Conservation (phyloP, 192 early-diverging fungal species). For the Dimargaris xerosporica region DNA sequence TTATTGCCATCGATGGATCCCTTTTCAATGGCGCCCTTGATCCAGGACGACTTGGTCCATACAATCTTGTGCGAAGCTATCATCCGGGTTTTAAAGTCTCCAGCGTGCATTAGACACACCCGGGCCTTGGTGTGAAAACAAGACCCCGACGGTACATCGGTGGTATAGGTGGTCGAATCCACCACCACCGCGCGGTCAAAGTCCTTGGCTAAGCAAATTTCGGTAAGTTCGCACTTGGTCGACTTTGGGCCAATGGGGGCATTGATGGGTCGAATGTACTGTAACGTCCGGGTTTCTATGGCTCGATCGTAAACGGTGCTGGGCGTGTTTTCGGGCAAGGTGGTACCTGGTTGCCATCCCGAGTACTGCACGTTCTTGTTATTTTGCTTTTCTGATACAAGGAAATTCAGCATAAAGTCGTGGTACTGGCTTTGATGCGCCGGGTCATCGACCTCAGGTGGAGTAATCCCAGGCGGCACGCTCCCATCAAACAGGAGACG, state of each 20-base stretch:
- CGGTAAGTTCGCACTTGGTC: conserved; percentile 23
- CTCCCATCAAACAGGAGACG: conserved; percentile 2
- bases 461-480: background rate
- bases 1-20: conserved; percentile 31
- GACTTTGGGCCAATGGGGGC: conserved; percentile 33
- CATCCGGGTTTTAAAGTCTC: conserved; percentile 16
- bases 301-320: conserved; percentile 1
- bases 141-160: conserved; percentile 29
- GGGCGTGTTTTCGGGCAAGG: background rate
- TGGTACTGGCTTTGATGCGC: background rate
- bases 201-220: conserved; percentile 17
- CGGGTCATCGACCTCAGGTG: background rate
- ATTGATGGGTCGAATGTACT: conserved; percentile 27
- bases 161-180: conserved; percentile 26
- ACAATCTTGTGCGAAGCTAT: conserved; percentile 29
- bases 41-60: conserved; percentile 33
- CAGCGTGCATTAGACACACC: conserved; percentile 27
- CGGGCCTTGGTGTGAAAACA: conserved; percentile 30
- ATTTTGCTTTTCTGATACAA: conserved; percentile 1
- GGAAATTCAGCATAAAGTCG: background rate
- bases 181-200: conserved; percentile 21
- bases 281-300: conserved; percentile 24
- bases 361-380: background rate
- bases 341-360: background rate
- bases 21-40: conserved; percentile 30